Base-by-base conservation (phyloP, 2,329 filamentous ascomycete genomes). In the Pseudofabraea citricarpa region DNA sequence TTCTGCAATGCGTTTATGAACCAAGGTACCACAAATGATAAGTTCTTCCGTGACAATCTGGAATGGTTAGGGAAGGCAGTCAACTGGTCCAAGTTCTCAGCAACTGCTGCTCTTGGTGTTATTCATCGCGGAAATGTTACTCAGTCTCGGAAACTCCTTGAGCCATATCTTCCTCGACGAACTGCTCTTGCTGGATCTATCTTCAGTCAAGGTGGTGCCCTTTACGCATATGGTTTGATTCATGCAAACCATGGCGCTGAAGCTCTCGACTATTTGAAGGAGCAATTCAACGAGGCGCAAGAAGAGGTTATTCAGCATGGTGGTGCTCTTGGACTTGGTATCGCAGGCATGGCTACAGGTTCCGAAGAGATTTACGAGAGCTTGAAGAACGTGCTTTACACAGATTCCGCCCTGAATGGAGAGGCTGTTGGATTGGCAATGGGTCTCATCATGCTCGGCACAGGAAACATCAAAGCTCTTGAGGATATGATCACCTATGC, bases 1-100 rank as follows among this genome's bases (percentile, higher is more conserved):
- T 93, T 98, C 59, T 93, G 91, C 60, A 97, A 97, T 59, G 93
- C 90, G 9, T 97, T 98, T 64, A 98, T 98, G 93, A 95, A 98
- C 63, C 90, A 95, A 42, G 94, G 93, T 46, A 98, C 93, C 1
- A 96, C 91, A 0, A 93, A 95, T 57, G 93, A 98, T 69, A 94
- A 91, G 60, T 98, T 98, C 71, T 97, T 98, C 80, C 81, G 94
- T 6, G 90, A 97, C 60, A 98, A 98, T 62, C 70, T 98, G 19
- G 93, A 98, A 54, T 98, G 93, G 93, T 71, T 98, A 3, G 90
- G 91, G 48, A 98, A 97, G 72, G 93, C 93, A 20, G 90, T 97
- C 37, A 98, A 98, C 71, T 98, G 93, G 93, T 96, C 90, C 48
- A 98, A 98, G 64, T 98, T 98, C 64, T 96, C 93, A 1, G 93